A percentile compares a stretch with the other conserved stretches of the same genome.
Conservation (phyloP, 129 eudicot genomes). For the Helichrysum umbraculigerum region DNA sequence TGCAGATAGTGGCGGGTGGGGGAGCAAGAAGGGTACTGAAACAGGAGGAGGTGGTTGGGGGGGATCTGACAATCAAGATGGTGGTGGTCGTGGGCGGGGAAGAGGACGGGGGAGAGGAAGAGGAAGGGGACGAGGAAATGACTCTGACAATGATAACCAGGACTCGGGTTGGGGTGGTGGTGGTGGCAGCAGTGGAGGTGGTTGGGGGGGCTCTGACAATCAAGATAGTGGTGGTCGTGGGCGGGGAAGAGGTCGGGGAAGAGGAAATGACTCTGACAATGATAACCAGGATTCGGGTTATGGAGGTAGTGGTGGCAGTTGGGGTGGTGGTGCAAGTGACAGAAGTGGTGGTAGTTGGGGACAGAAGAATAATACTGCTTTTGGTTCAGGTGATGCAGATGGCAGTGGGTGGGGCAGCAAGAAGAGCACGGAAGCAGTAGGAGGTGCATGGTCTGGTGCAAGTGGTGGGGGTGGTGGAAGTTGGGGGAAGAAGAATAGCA, state of each 20-base stretch:
- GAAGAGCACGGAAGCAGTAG: slow-evolving; percentile 35
- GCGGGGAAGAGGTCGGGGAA: slow-evolving; percentile 36
- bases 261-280: slow-evolving; percentile 37
- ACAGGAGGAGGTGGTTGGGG: slow-evolving; percentile 21
- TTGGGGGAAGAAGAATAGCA: slow-evolving; percentile 20
- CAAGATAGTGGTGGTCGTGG: slow-evolving; percentile 34
- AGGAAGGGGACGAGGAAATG: not conserved
- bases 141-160: slow-evolving; percentile 32
- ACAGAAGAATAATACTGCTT: slow-evolving; percentile 27
- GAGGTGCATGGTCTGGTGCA: slow-evolving; percentile 2
- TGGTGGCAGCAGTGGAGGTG: slow-evolving; percentile 36
- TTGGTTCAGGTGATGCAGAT: slow-evolving; percentile 1
- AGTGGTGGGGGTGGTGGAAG: not conserved
- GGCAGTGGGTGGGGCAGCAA: slow-evolving; percentile 33
- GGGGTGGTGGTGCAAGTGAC: slow-evolving; percentile 15
- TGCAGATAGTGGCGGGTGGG: slow-evolving; percentile 42
- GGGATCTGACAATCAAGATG: not conserved
- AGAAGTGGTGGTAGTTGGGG: slow-evolving; percentile 32
- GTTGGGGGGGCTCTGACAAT: slow-evolving; percentile 15
- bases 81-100: no score
- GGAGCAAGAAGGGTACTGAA: slow-evolving; percentile 34
- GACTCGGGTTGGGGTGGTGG: slow-evolving; percentile 41
- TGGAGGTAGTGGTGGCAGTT: slow-evolving; percentile 7
- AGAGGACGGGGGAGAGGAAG: no score
- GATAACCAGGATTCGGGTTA: slow-evolving; percentile 51